phyloP scores from a whole-genome alignment of 1,284 basidiomycete species.

The Ganoderma multipileum region DNA sequence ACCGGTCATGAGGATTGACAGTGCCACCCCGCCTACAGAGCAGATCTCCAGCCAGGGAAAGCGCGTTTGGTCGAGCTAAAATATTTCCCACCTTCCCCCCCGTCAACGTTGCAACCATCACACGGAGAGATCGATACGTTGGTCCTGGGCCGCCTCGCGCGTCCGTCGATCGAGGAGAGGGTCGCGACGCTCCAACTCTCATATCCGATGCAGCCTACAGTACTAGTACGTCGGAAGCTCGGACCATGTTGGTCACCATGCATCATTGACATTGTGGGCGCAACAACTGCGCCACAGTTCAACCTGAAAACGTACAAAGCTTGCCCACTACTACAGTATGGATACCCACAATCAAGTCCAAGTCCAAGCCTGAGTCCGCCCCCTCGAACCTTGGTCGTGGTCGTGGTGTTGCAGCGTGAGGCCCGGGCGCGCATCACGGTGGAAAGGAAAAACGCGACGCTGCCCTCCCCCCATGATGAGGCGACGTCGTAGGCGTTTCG shows the following conservation, averaged over 20 bases:
- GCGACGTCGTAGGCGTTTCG: too few relatives aligned
- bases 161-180: not conserved
- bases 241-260: not conserved
- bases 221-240: not conserved
- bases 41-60: not conserved
- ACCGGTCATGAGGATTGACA: not conserved
- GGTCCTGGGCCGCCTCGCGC: not conserved
- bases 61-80: too few relatives aligned
- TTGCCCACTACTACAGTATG: not conserved
- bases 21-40: not conserved
- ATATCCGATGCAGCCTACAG: not conserved
- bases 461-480: too few relatives aligned
- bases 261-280: not conserved
- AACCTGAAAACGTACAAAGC: constrained; percentile 1
- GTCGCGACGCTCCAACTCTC: not conserved
- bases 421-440: too few relatives aligned
- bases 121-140: not conserved
- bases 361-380: not conserved
- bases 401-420: not conserved
- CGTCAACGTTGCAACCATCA: too few relatives aligned
- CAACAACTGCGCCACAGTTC: not conserved
- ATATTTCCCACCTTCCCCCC: too few relatives aligned
- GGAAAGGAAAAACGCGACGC: too few relatives aligned
- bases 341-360: not conserved
- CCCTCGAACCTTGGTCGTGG: not conserved